Evolutionary conservation across 345 rosid genomes (phyloP), one percentile per base, ranked within the genome.

Genomic region (Eucalyptus marginata): DNA sequence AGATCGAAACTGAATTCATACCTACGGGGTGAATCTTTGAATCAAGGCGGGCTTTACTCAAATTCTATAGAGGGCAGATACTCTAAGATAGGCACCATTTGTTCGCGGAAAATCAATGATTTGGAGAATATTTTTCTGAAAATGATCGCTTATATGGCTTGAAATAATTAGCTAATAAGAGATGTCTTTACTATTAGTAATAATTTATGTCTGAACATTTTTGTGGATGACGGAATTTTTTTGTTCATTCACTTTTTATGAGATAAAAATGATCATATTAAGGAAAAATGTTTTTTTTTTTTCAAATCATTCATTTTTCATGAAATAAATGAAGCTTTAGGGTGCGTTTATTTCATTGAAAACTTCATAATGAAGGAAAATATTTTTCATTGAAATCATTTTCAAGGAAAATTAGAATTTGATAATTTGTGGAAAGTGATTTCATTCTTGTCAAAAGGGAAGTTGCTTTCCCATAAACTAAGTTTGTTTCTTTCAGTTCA

Each of bases 81-180:
- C 66, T 59, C 29, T 56, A 22, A 56, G 29, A 1, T 56, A 20
- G 58, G 25, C 58, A 18, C 25, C 25, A 18, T 18, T 20, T 18
- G 10, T 18, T 52, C 5, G 1, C 2, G 10, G 25, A 52, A 52
- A 52, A 52, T 52, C 58, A 52, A 52, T 52, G 25, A 52, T 52
- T 20, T 52, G 10, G 24, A 52, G 4, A 52, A 52, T 17, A 18
- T 52, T 52, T 18, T 52, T 20, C 5, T 52, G 10, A 52, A 52
- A 52, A 20, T 52, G 58, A 52, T 52, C 0, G 1, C 10, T 8
- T 52, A 52, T 7, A 52, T 52, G 0, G 0, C 58, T 52, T 52
- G 25, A 52, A 52, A 52, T 7, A 52, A 52, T 52, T 52, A 52
- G 1, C 25, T 20, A 52, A 52, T 20, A 52, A 20, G 25, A 52